Evolutionary conservation across 2,329 filamentous ascomycete genomes (phyloP), one percentile per base, ranked within the genome.

Genomic region (Monascus ruber): DNA sequence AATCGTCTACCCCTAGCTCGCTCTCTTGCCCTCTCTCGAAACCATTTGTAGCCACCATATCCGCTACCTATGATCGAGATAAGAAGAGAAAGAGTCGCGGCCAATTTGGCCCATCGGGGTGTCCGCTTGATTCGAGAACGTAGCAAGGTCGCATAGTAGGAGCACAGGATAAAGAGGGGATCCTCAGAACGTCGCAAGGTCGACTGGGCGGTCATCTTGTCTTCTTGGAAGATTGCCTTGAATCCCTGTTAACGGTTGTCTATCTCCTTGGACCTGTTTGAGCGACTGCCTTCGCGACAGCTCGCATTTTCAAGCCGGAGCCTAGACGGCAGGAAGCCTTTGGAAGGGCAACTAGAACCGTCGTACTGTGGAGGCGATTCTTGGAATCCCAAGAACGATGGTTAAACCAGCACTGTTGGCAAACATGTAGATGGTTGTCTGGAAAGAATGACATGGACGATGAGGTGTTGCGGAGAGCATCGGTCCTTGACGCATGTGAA

Each of bases 161-260:
- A 56, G 47, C 72, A 71, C 40, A 86, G 76, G 33, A 70, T 69
- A 28, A 77, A 71, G 54, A 87, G 68, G 53, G 81, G 75, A 62
- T 83, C 79, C 61, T 83, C 75, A 50, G 77, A 45, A 50, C 72
- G 69, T 49, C 79, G 78, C 51, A 95, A 72, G 4, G 83, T 94
- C 40, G 89, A 95, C 68, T 94, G 88, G 47, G 73, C 82, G 46
- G 86, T 85, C 89, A 95, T 95, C 31, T 38, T 50, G 32, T 43
- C 39, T 33, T 35, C 38, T 40, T 33, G 37, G 42, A 24, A 33
- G 31, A 17, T 11, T n/a, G 8, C 35, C 24, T 25, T 39, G 7
- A n/a, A 17, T 26, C 9, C 33, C 9, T 36, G 9, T 36, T n/a
- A 24, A 28, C 24, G n/a, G 4, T 29, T 4, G 26, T 27, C 24